A percentile compares a stretch with the other conserved stretches of the same genome.
Evolutionary conservation across 129 eudicot genomes (phyloP).

Genomic region (Ambrosia trifida): DNA sequence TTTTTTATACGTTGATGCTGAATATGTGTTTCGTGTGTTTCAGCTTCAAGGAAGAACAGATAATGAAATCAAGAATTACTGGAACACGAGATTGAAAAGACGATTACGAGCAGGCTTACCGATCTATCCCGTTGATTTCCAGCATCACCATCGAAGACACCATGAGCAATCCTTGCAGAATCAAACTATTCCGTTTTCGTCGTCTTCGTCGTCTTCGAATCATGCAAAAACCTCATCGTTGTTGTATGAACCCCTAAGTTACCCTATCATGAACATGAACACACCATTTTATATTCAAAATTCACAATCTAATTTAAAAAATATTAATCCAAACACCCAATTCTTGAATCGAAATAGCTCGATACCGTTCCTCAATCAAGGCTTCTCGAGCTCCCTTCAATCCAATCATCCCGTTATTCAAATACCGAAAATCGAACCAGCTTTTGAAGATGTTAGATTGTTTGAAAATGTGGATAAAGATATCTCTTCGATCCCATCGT

Average conservation of each 20-base stretch:
- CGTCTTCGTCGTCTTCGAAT: conserved; percentile 37
- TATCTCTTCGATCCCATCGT: conserved; percentile 75
- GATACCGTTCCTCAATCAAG: conserved; percentile 27
- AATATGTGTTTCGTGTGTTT: conserved; percentile 3
- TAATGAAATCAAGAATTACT: conserved; percentile 89
- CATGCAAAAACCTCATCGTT: conserved; percentile 34
- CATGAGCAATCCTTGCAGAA: conserved; percentile 30
- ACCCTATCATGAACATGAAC: conserved; percentile 24
- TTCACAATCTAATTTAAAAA: conserved; percentile 38
- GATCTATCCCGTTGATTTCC: conserved; percentile 60
- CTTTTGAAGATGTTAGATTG: conserved; percentile 25
- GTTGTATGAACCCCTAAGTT: conserved; percentile 20
- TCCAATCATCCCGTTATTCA: conserved; percentile 24
- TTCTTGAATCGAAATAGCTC: conserved; percentile 23
- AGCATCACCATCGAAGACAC: conserved; percentile 31
- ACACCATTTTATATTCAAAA: conserved; percentile 28
- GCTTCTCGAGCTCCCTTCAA: conserved; percentile 23
- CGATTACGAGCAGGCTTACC: conserved; percentile 80
- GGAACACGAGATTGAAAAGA: conserved; percentile 87
- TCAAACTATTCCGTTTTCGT: conserved; percentile 33
- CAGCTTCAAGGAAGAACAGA: conserved; percentile 98
- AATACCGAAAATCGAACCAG: conserved; percentile 13
- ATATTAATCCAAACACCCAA: conserved; percentile 33
- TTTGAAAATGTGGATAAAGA: conserved; percentile 27
- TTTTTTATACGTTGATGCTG: not conserved